Percentiles rank a stretch among this genome's conserved stretches.
These are phyloP conservation scores for Aspergillus brasiliensis DNA, from an alignment of 2,329 filamentous ascomycete species.

Conservation along the genomic window DNA sequence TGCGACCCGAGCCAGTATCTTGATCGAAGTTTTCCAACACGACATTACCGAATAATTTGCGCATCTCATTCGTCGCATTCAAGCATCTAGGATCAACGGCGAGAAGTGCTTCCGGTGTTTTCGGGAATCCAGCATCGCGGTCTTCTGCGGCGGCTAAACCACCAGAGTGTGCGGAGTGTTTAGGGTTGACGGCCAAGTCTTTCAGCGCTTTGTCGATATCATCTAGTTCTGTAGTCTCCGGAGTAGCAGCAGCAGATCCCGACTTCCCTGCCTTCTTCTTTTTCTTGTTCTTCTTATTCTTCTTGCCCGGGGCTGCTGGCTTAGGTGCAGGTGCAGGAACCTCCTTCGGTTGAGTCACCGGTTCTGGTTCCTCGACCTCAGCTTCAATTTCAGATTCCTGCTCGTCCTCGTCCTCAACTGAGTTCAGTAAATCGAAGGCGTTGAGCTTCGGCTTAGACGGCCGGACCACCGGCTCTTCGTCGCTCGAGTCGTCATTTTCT, in stretches of 20 bases:
- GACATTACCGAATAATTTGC: slow-evolving; percentile 67
- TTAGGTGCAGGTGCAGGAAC: slow-evolving; percentile 21
- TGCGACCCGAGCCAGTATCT: slow-evolving; percentile 46
- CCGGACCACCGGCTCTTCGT: slow-evolving; percentile 40
- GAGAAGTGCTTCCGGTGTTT: slow-evolving; percentile 55
- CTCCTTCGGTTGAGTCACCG: slow-evolving; percentile 17
- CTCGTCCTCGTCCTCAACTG: slow-evolving; percentile 40
- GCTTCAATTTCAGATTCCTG: slow-evolving; percentile 35
- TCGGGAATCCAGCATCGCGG: slow-evolving; percentile 37
- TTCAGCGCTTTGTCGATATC: slow-evolving; percentile 68
- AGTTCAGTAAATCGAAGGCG: slow-evolving; percentile 57
- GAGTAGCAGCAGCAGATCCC: slow-evolving; percentile 28
- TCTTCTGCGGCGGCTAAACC: slow-evolving; percentile 35
- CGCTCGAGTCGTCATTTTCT: slow-evolving; percentile 43
- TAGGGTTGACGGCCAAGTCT: slow-evolving; percentile 54
- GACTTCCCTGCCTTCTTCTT: slow-evolving; percentile 58
- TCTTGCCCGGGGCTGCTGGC: slow-evolving; percentile 29
- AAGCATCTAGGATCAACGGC: slow-evolving; percentile 71
- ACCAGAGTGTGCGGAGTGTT: slow-evolving; percentile 21
- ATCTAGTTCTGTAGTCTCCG: slow-evolving; percentile 49
- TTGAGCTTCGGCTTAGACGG: slow-evolving; percentile 49
- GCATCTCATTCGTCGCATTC: slow-evolving; percentile 91
- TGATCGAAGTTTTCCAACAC: slow-evolving; percentile 62
- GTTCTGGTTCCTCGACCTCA: slow-evolving; percentile 12
- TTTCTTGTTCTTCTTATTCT: slow-evolving; percentile 60